phyloP scores from a whole-genome alignment of 75 land plant genomes.

The Pinus taeda region DNA sequence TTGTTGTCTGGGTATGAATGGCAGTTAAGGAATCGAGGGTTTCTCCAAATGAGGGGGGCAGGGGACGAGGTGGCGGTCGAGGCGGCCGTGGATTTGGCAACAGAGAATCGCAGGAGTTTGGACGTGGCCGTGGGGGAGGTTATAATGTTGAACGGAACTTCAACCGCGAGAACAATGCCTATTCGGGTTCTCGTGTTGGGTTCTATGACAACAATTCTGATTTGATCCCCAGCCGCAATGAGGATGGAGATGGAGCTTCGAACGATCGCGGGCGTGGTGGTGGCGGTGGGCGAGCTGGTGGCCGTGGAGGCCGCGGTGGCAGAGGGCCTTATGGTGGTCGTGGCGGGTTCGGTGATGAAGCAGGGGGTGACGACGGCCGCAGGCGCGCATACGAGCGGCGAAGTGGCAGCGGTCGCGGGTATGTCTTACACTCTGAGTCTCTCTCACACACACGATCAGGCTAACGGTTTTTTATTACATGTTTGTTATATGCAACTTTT shows the following conservation, averaged over 20 bases:
- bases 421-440: neutral
- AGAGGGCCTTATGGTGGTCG: slow-evolving; percentile 26
- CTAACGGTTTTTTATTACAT: too few species aligned
- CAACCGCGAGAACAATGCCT: slow-evolving; percentile 6
- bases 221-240: slow-evolving; percentile 15
- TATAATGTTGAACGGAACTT: slow-evolving; percentile 10
- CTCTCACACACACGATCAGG: too few species aligned
- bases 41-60: slow-evolving; percentile 22
- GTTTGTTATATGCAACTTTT: too few species aligned
- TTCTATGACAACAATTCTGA: neutral
- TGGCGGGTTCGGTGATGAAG: slow-evolving; percentile 23
- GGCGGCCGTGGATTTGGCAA: slow-evolving; percentile 18
- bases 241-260: slow-evolving; percentile 16
- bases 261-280: slow-evolving; percentile 21
- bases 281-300: slow-evolving; percentile 24
- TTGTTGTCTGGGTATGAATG: neutral
- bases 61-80: slow-evolving; percentile 35
- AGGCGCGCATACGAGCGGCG: slow-evolving; percentile 38
- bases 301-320: slow-evolving; percentile 31
- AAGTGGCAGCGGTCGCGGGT: slow-evolving; percentile 48
- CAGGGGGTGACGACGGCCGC: slow-evolving; percentile 4
- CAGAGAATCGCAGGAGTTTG: slow-evolving; percentile 6
- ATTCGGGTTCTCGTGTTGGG: slow-evolving; percentile 6
- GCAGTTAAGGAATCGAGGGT: slow-evolving; percentile 22
- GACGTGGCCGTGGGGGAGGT: slow-evolving; percentile 16